Percentiles rank a stretch among this genome's conserved stretches.
Conservation (phyloP, 352 stramenopile species). For the Aphanomyces astaci region DNA sequence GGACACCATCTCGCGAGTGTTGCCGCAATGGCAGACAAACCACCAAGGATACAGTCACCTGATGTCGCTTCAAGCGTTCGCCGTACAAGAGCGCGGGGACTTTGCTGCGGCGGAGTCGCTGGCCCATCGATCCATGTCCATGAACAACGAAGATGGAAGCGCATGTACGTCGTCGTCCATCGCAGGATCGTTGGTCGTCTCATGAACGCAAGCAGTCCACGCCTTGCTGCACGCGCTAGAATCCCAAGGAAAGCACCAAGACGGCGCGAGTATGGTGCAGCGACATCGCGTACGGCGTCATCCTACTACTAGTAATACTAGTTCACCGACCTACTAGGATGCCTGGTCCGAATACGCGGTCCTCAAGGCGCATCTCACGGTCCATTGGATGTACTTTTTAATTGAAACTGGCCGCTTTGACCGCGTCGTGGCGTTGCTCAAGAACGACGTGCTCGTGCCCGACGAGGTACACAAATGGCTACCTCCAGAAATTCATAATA, state of each 20-base stretch:
- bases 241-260: slow-evolving; percentile 70
- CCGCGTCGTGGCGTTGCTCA: slow-evolving; percentile 71
- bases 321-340: slow-evolving; percentile 28
- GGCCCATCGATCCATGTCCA: slow-evolving; percentile 70
- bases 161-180: slow-evolving; percentile 45
- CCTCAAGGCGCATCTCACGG: slow-evolving; percentile 65
- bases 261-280: slow-evolving; percentile 78
- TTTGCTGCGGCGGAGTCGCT: slow-evolving; percentile 59
- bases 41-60: slow-evolving; percentile 72
- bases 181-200: background rate
- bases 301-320: background rate
- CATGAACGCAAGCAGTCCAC: slow-evolving; percentile 39
- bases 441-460: slow-evolving; percentile 49
- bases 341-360: slow-evolving; percentile 67
- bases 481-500: no score
- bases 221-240: slow-evolving; percentile 71
- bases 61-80: slow-evolving; percentile 76
- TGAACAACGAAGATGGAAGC: slow-evolving; percentile 80
- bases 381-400: slow-evolving; percentile 76
- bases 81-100: slow-evolving; percentile 52
- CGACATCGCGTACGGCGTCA: slow-evolving; percentile 43
- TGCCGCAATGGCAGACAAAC: slow-evolving; percentile 70
- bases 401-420: slow-evolving; percentile 76
- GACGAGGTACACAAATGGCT: background rate
- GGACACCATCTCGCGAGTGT: slow-evolving; percentile 54